Base-by-base conservation (phyloP, 2,329 filamentous ascomycete genomes). In the Pseudogymnoascus sp. region DNA sequence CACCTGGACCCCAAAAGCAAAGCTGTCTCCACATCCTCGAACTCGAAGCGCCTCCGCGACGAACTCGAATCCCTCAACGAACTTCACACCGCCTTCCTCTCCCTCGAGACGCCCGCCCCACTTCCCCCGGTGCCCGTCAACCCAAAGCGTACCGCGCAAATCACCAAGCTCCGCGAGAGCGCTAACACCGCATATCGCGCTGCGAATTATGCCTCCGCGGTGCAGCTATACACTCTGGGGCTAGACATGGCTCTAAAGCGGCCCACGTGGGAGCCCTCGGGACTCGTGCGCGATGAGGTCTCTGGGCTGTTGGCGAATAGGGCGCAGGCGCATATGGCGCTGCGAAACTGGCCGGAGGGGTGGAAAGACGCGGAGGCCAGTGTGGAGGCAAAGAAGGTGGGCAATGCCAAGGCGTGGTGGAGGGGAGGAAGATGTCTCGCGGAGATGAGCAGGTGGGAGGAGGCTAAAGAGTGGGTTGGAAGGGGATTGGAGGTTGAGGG, bases 401-500 rank as follows among this genome's bases (percentile, higher is more conserved):
- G 88, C 38, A 97, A 99, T 74, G 86, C 90, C 1, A 97, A 97
- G 83, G 92, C 87, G 0, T 97, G 93, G 91, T 97, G 91, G 87
- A 81, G 94, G 64, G 80, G 90, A 64, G 94, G 90, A 8, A 86
- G 85, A 77, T 95, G 91, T 71, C 75, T 97, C 71, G 76, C 88
- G 66, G 94, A 99, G 83, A 97, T 97, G 94, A 88, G 89, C 1
- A 76, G 93, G 63, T 76, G 90, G 70, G 85, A 89, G 61, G 93
- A 97, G 82, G 91, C 92, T 1, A 79, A 79, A 68, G 85, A 87
- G 65, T 95, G 91, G 85, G 81, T 96, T 39, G 81, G 81, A 66
- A 81, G 84, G 70, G 91, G 85, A 0, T 74, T 96, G 62, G 93
- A 96, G 78, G 86, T 92, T 72, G 91, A 96, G 77, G 88, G 88